Percentiles rank a stretch among this genome's conserved stretches.
These are phyloP conservation scores for Saraca asoca DNA, from an alignment of 331 rosid species.

Conservation along the genomic window DNA sequence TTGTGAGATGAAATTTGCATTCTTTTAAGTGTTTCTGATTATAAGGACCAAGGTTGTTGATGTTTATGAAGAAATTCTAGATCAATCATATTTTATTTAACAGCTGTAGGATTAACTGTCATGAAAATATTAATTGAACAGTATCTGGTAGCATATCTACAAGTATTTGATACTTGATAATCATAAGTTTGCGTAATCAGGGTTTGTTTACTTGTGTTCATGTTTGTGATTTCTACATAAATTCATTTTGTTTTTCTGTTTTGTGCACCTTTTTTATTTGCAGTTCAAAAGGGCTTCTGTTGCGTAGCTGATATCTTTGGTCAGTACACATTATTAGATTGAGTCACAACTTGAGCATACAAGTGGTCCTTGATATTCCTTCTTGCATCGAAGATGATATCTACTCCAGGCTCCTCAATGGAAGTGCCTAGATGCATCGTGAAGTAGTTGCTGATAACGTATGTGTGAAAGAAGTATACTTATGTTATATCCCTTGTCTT, in stretches of 20 bases:
- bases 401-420: neutral
- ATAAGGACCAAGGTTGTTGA: too few relatives aligned
- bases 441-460: conserved; percentile 6
- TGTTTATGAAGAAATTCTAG: neutral
- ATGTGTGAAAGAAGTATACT: conserved; percentile 8
- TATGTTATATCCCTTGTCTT: conserved; percentile 2
- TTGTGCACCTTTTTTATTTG: conserved; percentile 11
- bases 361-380: conserved; percentile 13
- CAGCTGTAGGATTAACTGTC: neutral
- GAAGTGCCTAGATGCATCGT: neutral
- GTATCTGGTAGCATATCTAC: too few relatives aligned
- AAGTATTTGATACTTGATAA: too few relatives aligned
- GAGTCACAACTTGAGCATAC: conserved; percentile 1
- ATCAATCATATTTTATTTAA: neutral
- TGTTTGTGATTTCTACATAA: neutral
- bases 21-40: too few relatives aligned
- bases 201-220: conserved; percentile 19
- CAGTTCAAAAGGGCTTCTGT: conserved; percentile 93
- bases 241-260: neutral
- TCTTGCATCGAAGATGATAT: conserved; percentile 6
- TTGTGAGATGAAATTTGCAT: conserved; percentile 9
- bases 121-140: neutral
- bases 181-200: conserved; percentile 9
- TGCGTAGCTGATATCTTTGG: conserved; percentile 56
- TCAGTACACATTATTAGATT: conserved; percentile 17